Conservation (phyloP, 2,329 filamentous ascomycete species). For the Aspergillus versicolor region DNA sequence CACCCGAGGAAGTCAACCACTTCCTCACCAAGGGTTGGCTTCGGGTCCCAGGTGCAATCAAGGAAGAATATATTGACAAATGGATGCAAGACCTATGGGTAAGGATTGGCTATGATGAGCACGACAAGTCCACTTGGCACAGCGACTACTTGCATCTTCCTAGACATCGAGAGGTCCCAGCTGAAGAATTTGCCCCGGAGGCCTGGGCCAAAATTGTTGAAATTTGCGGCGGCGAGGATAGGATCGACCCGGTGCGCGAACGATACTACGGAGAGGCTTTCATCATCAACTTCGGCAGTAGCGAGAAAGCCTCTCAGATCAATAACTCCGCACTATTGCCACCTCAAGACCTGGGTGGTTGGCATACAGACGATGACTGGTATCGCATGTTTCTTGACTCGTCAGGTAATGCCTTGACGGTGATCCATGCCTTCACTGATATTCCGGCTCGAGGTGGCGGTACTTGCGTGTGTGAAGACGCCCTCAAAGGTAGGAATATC, state of each 20-base stretch:
- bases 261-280: background rate
- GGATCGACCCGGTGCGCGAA: background rate
- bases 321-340: background rate
- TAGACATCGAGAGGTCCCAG: background rate
- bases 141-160: background rate
- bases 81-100: background rate
- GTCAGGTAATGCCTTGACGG: background rate
- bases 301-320: background rate
- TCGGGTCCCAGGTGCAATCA: background rate
- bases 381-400: background rate
- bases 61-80: background rate
- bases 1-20: background rate
- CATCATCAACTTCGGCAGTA: background rate
- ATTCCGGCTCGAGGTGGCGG: background rate
- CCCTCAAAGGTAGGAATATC: background rate
- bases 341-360: background rate
- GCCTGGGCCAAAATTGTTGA: background rate
- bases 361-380: background rate
- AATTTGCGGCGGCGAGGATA: background rate
- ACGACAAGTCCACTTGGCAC: background rate
- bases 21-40: background rate
- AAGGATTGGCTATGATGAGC: background rate
- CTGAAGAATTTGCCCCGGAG: background rate
- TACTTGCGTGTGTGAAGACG: background rate
- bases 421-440: background rate